Evolutionary conservation across 2,329 filamentous ascomycete genomes (phyloP).

Genomic region (Moelleriella libera): DNA sequence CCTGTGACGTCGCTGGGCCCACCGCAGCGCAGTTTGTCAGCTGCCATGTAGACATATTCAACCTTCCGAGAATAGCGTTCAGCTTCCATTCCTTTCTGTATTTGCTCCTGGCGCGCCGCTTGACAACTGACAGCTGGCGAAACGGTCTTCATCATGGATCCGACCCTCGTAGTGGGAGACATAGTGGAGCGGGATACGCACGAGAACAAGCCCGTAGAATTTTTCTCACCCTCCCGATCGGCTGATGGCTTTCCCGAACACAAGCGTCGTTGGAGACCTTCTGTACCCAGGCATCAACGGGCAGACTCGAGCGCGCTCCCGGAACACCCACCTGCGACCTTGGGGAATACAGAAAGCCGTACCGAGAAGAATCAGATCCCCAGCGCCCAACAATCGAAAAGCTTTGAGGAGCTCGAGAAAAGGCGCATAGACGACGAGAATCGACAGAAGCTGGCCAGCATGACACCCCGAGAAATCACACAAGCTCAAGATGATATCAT

Average conservation of each 20-base stretch:
- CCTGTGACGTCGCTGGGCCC: no score
- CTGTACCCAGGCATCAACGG: slow-evolving; percentile 59
- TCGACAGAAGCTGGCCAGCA: slow-evolving; percentile 52
- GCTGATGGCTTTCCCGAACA: slow-evolving; percentile 76
- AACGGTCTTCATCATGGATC: slow-evolving; percentile 15
- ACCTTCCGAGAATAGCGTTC: no score
- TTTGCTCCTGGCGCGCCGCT: no score
- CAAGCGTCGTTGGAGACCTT: slow-evolving; percentile 59
- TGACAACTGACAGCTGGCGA: neutral
- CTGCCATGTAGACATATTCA: no score
- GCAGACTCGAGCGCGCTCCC: slow-evolving; percentile 7
- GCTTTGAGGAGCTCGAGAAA: slow-evolving; percentile 43
- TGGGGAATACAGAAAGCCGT: neutral
- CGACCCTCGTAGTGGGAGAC: slow-evolving; percentile 53
- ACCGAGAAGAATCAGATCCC: neutral
- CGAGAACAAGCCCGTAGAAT: slow-evolving; percentile 44
- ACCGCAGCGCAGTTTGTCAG: no score
- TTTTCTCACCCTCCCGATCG: slow-evolving; percentile 29
- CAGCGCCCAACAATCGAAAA: slow-evolving; percentile 2
- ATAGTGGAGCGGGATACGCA: slow-evolving; percentile 60
- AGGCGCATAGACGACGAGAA: slow-evolving; percentile 75
- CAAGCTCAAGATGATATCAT: slow-evolving; percentile 71
- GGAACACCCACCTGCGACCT: slow-evolving; percentile 1
- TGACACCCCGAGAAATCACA: slow-evolving; percentile 73
- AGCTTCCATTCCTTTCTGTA: no score